A percentile compares a stretch with the other conserved stretches of the same genome.
Conservation (phyloP, 129 eudicot genomes). For the Pulicaria dysenterica region DNA sequence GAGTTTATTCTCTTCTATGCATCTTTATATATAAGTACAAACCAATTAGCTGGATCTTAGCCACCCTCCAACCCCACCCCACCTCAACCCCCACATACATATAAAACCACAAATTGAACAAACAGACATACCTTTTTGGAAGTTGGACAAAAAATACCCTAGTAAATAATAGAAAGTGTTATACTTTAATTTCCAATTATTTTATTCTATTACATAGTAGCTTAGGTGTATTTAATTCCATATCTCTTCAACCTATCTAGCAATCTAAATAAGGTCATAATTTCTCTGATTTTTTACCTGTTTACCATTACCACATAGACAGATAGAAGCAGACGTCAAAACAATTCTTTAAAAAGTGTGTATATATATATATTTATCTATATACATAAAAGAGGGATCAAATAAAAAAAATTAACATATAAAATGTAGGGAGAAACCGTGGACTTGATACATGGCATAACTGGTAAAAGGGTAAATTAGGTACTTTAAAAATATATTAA, state of each 20-base stretch:
- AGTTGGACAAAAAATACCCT: conserved; percentile 35
- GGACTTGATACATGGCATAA: no score
- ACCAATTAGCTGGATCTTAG: conserved; percentile 42
- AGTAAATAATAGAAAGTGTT: conserved; percentile 25
- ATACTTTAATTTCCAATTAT: neutral
- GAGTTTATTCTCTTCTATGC: conserved; percentile 46
- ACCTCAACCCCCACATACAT: conserved; percentile 21
- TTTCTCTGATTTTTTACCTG: conserved; percentile 44
- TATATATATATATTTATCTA: no score
- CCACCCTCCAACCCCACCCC: conserved; percentile 33
- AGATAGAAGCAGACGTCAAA: conserved; percentile 49
- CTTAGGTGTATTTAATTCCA: conserved; percentile 35
- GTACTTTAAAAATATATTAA: conserved; percentile 17
- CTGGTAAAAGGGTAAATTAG: no score
- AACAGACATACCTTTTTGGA: conserved; percentile 50
- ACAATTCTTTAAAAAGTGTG: conserved; percentile 9
- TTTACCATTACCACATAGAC: conserved; percentile 47
- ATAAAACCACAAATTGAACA: conserved; percentile 44
- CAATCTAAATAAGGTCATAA: conserved; percentile 46
- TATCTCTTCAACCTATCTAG: conserved; percentile 46
- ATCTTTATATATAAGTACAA: conserved; percentile 46
- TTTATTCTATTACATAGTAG: neutral
- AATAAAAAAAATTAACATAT: no score
- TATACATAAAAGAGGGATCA: no score
- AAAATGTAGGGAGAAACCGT: no score